These are phyloP conservation scores for Nicotiana tabacum DNA, from an alignment of 257 asterid species.

Conservation along the genomic window DNA sequence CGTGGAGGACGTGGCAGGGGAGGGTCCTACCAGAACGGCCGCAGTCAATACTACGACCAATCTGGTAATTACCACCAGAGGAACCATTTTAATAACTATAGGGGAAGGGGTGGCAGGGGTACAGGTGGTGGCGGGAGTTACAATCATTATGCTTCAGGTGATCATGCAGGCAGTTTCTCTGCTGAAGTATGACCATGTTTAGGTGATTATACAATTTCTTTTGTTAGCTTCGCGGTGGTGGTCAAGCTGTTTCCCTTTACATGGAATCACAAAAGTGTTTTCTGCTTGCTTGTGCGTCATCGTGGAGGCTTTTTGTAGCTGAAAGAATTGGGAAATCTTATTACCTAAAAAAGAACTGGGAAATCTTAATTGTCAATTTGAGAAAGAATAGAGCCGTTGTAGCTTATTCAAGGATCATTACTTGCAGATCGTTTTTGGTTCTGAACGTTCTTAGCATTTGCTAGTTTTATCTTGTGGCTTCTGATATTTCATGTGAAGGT, in stretches of 20 bases:
- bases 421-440: neutral
- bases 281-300: neutral
- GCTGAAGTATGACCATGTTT: slow-evolving; percentile 35
- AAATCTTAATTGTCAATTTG: neutral
- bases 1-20: slow-evolving; percentile 70
- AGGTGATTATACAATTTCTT: neutral
- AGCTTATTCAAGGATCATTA: neutral
- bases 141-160: slow-evolving; percentile 28
- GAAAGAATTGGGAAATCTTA: neutral
- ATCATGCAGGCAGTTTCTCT: slow-evolving; percentile 28
- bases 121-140: slow-evolving; percentile 37
- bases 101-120: slow-evolving; percentile 82
- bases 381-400: neutral
- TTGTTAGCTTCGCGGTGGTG: neutral
- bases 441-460: neutral
- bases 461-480: neutral
- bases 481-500: neutral
- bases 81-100: slow-evolving; percentile 32
- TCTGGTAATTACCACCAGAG: slow-evolving; percentile 47
- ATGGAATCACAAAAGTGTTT: neutral
- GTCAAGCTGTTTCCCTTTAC: neutral
- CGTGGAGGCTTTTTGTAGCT: neutral
- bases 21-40: slow-evolving; percentile 53
- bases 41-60: slow-evolving; percentile 53
- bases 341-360: neutral